Evolutionary conservation across 2,329 filamentous ascomycete genomes (phyloP).

Genomic region (Microdochium nivale): DNA sequence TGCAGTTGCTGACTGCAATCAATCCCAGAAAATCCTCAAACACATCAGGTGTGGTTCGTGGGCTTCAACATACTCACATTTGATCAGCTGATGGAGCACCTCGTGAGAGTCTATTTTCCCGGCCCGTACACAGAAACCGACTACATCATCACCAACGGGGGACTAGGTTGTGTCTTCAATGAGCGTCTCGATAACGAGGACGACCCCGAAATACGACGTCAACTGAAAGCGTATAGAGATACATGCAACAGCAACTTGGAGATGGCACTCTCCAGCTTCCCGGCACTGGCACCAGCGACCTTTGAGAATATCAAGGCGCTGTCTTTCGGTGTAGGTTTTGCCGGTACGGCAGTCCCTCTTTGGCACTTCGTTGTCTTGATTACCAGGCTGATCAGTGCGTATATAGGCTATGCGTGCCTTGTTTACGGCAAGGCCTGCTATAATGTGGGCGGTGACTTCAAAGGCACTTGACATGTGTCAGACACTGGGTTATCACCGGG

Average conservation of each 20-base stretch:
- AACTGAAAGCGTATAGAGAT: slow-evolving; percentile 31
- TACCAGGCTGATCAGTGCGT: background rate
- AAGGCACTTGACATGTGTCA: slow-evolving; percentile 53
- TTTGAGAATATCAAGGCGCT: slow-evolving; percentile 49
- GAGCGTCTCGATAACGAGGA: slow-evolving; percentile 31
- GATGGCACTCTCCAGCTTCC: slow-evolving; percentile 40
- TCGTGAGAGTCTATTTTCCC: slow-evolving; percentile 37
- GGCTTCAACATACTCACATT: slow-evolving; percentile 34
- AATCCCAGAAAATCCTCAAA: slow-evolving; percentile 11
- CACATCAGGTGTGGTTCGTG: slow-evolving; percentile 33
- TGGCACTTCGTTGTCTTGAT: background rate
- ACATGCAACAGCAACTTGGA: slow-evolving; percentile 29
- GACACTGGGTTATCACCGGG: slow-evolving; percentile 52
- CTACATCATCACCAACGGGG: slow-evolving; percentile 39
- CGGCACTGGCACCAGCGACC: slow-evolving; percentile 46
- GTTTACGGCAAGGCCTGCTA: slow-evolving; percentile 51
- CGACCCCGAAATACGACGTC: slow-evolving; percentile 23
- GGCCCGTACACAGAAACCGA: slow-evolving; percentile 36
- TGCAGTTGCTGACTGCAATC: background rate
- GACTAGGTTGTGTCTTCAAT: slow-evolving; percentile 40
- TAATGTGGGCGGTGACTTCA: slow-evolving; percentile 55
- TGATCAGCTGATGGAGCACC: slow-evolving; percentile 34
- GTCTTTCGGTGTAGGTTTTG: slow-evolving; percentile 41
- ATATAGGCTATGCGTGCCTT: slow-evolving; percentile 50
- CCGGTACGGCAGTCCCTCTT: background rate